A percentile compares a stretch with the other conserved stretches of the same genome.
Conservation (phyloP, 768 basidiomycete species). For the Collybia sordida region DNA sequence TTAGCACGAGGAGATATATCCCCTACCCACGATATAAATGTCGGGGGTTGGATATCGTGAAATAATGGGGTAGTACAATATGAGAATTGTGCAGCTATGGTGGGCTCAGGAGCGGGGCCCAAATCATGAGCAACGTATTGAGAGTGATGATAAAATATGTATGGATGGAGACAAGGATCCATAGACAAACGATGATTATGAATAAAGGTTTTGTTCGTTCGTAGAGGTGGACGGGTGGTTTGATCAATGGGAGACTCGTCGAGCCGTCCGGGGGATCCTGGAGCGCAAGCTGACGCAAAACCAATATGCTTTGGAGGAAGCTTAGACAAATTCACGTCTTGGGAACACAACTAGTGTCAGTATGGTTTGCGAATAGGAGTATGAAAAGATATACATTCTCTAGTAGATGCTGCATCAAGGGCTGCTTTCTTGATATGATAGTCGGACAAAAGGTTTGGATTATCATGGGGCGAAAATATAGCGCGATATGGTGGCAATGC, state of each 20-base stretch:
- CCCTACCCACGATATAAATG: conserved; percentile 38
- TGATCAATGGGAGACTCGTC: conserved; percentile 21
- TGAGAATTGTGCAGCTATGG: conserved; percentile 43
- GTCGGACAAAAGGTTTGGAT: conserved; percentile 33
- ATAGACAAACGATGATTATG: conserved; percentile 41
- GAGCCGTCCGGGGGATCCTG: conserved; percentile 26
- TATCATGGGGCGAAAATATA: conserved; percentile 39
- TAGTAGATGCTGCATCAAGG: conserved; percentile 29
- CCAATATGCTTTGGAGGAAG: conserved; percentile 18
- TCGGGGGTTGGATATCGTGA: conserved; percentile 44
- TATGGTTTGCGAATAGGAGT: background rate
- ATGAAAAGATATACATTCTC: conserved; percentile 23
- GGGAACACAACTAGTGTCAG: background rate
- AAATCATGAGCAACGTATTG: conserved; percentile 40
- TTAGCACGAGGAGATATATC: conserved; percentile 32
- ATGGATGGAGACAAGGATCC: conserved; percentile 41
- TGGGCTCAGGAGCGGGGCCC: conserved; percentile 33
- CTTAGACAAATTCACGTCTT: conserved; percentile 20
- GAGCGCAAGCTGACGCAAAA: conserved; percentile 28
- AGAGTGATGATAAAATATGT: conserved; percentile 38
- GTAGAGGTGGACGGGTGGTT: conserved; percentile 16
- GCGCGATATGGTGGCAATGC: conserved; percentile 39
- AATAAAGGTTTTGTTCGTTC: conserved; percentile 36
- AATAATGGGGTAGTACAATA: conserved; percentile 29
- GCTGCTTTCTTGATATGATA: conserved; percentile 27